Evolutionary conservation across 257 asterid genomes (phyloP), one percentile per base, ranked within the genome.

Genomic region (Plantago major): DNA sequence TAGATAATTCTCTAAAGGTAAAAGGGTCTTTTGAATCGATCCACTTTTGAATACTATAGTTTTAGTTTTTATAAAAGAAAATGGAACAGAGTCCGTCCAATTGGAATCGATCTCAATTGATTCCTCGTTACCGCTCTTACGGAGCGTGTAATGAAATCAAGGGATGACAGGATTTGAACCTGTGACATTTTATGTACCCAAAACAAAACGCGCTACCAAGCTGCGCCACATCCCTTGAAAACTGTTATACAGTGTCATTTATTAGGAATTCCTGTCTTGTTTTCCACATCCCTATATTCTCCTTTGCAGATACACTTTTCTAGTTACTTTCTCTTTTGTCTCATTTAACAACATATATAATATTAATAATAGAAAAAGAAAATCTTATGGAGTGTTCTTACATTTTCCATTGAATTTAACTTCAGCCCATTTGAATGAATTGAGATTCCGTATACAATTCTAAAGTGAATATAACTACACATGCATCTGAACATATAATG

Each of bases 151-250:
- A 53, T 53, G 22, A 33, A 12, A n/a, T n/a, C n/a, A 16, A 51
- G 57, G 57, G 33, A 51, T 51, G 57, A 51, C 57, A 51, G 57
- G 57, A 51, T 53, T 53, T 53, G 58, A 53, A 53, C 38, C 58
- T 8, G 58, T 53, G 58, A 53, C 40, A 53, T 53, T 22, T 53
- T n/a, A n/a, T 53, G 58, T 22, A 53, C 18, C 57, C 58, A 11
- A 53, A 22, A 53, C 37, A n/a, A 53, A 53, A 53, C 6, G 58
- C 42, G 40, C 38, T 53, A 53, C 13, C 55, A 49, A 8, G 17
- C 28, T 49, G 28, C 28, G 26, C 55, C 0, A 26, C 59, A 53
- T 53, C 5, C 59, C 1, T 55, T 28, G 42, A n/a, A n/a, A 55
- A 55, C 28, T 30, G 46, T 55, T 55, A 33, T 11, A 55, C 45